Base-by-base conservation (phyloP, 306 rosid genomes). In the Castanea mollissima region DNA sequence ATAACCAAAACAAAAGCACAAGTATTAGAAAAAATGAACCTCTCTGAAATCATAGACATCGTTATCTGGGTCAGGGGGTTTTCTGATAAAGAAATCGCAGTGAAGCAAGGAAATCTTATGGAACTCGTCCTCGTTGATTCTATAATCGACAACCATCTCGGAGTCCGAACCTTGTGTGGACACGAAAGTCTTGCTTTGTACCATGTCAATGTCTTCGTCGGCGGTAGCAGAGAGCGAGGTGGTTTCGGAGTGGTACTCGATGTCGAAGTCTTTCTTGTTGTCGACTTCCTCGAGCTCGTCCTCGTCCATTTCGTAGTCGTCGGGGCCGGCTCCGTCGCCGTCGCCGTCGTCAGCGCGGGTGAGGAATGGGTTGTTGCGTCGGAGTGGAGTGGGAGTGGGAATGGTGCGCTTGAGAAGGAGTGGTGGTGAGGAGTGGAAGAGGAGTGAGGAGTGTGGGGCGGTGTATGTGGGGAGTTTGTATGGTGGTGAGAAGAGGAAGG, bases 21-120 rank as follows among this genome's bases (percentile, higher is more conserved):
- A 49, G 54, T 13, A 49, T 10, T 49, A 49, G 54, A 46, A 49
- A 41, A 49, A 49, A 76, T 78, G 32, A 34, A 92, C 99, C 97
- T 95, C 99, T 76, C 96, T 84, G 85, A 95, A 95, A 83, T 95
- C 98, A 69, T 86, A 95, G 65, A 95, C 99, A 68, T 95, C 92
- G 65, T 80, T 84, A 49, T 91, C 97, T 6, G 97, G 98, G 76
- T 90, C 99, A 4, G 97, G 98, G 2, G 97, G 96, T 71, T 95
- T 95, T 71, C 97, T 80, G 2, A 95, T 89, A 74, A 95, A 91
- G 91, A 95, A 92, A 73, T 95, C 97, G 41, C 98, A 95, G 52
- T 92, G 92, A 32, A 88, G 32, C 83, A 95, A 83, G 78, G 91
- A 74, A 71, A 94, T 85, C 91, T 92, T 91, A 74, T 95, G 98